Conservation (phyloP, 2,329 filamentous ascomycete genomes). For the Penicillium crustosum region DNA sequence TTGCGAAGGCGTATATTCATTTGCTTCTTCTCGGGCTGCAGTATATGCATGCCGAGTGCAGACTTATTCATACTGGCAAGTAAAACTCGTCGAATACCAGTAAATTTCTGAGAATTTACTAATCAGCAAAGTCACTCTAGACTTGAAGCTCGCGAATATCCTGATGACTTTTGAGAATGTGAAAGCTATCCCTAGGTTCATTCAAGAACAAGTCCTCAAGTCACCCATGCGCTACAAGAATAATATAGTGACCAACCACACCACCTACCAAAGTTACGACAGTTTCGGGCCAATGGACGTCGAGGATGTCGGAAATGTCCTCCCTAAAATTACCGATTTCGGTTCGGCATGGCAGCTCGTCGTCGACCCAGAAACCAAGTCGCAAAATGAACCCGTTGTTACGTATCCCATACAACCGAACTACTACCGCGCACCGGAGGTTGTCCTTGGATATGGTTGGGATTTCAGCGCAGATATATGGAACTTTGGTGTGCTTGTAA, state of each 20-base stretch:
- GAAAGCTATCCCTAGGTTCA: constrained; percentile 17
- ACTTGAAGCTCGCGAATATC: constrained; percentile 46
- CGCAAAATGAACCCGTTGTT: constrained; percentile 29
- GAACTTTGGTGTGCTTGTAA: constrained; percentile 38
- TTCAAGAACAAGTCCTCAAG: constrained; percentile 17
- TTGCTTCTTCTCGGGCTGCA: constrained; percentile 42
- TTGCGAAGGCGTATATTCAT: constrained; percentile 35
- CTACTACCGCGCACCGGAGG: constrained; percentile 38
- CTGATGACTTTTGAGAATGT: constrained; percentile 34
- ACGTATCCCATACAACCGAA: constrained; percentile 45
- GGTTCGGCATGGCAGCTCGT: constrained; percentile 15
- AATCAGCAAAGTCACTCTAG: constrained; percentile 15
- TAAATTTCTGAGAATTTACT: not conserved
- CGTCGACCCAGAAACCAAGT: constrained; percentile 4
- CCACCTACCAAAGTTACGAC: constrained; percentile 31
- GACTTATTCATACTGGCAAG: constrained; percentile 42
- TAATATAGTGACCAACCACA: constrained; percentile 23
- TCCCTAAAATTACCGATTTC: constrained; percentile 31
- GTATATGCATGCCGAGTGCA: constrained; percentile 44
- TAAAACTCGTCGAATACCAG: not conserved
- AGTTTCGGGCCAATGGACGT: constrained; percentile 29
- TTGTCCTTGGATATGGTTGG: constrained; percentile 37
- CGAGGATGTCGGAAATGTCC: constrained; percentile 2
- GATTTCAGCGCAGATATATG: constrained; percentile 38
- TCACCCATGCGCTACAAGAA: constrained; percentile 27